Evolutionary conservation across 129 eudicot species (phyloP), one percentile per base, ranked within the genome.

Genomic region (Saposhnikovia divaricata): DNA sequence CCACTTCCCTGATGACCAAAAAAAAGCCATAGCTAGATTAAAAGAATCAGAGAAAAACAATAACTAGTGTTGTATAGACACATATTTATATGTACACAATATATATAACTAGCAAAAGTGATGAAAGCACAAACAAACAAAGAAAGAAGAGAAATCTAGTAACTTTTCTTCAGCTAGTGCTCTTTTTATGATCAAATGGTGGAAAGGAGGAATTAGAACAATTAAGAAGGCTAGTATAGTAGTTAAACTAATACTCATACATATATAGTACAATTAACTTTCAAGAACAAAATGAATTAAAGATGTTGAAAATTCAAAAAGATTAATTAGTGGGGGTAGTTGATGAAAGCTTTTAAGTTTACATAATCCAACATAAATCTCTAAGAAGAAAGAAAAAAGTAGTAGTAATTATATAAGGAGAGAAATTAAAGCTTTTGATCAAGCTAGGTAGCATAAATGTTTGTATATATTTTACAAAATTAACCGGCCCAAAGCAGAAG

Each of bases 211-310:
- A 27, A 25, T 61, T 79, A 86, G 70, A 78, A 87, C 83, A 65
- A 59, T 43, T 25, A 61, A 61, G 68, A 59, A 59, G 63, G 27
- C 21, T 2, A 19, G 66, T 2, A 25, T 80, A 85, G 83, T 63
- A 14, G 42, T 75, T 12, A 57, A 82, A 82, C 78, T 83, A 43
- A n/a, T 43, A 72, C 47, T 37, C 68, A 51, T 16, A 51, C 23
- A 51, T 51, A 51, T 57, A 65, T 28, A 28, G 73, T 68, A 31
- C 42, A 43, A 9, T 12, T 13, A 45, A 86, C 86, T 88, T 90
- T 86, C 88, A 88, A 88, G 89, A 86, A 88, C 90, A 82, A 37
- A 39, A 71, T 71, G 27, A 18, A 39, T 71, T 39, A 39, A 71
- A 71, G 45, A 71, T 34, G 25, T 39, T 71, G 28, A 71, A 39